A percentile compares a stretch with the other conserved stretches of the same genome.
Conservation (phyloP, 306 rosid genomes). For the Glycine tomentella region DNA sequence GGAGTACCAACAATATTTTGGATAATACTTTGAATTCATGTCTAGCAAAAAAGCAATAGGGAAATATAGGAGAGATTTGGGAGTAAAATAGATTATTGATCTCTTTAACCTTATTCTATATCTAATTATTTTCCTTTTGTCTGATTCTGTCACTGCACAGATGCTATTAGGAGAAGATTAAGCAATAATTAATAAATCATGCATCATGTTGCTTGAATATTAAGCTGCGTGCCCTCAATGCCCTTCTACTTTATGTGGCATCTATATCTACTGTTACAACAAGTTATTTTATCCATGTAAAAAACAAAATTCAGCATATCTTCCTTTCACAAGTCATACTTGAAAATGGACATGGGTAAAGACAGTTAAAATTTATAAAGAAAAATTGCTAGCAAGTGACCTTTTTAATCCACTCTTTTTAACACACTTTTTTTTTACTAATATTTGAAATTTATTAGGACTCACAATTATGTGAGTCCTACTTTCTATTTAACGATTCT, state of each 20-base stretch:
- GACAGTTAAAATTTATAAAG: not conserved
- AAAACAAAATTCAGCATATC: conserved; percentile 57
- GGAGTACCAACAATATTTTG: conserved; percentile 20
- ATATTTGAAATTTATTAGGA: not conserved
- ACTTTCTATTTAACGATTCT: not conserved
- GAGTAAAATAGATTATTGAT: not conserved
- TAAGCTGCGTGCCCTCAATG: conserved; percentile 72
- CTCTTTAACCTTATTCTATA: conserved; percentile 14
- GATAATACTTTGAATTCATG: conserved; percentile 30
- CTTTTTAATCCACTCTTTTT: not conserved
- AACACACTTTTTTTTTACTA: not conserved
- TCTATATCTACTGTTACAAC: conserved; percentile 28
- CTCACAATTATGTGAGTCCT: not conserved
- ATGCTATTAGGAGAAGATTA: conserved; percentile 3
- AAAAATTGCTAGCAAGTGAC: not conserved
- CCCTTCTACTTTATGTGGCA: conserved; percentile 51
- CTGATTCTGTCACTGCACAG: conserved; percentile 19
- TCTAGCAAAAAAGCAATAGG: not conserved
- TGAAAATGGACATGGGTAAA: conserved; percentile 13
- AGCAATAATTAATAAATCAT: conserved; percentile 14
- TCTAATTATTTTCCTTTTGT: conserved; percentile 18
- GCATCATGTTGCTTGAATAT: conserved; percentile 48
- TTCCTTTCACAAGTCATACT: conserved; percentile 27
- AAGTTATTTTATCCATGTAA: conserved; percentile 43
- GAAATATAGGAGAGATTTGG: not conserved